These are phyloP conservation scores for Collybia sp. DNA, from an alignment of 768 basidiomycete genomes.

Conservation along the genomic window DNA sequence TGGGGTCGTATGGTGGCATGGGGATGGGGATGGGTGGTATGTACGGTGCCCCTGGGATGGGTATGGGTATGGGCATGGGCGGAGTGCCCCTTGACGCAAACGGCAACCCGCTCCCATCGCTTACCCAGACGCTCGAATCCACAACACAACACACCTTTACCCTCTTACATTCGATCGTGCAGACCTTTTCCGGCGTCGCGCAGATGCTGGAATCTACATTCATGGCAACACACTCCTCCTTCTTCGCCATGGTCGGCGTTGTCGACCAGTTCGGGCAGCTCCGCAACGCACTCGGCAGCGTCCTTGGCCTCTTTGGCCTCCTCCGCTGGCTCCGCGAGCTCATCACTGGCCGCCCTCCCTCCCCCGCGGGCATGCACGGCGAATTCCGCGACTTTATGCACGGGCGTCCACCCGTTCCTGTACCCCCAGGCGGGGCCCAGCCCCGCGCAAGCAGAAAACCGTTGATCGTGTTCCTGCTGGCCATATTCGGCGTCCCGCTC, in stretches of 20 bases:
- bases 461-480: conserved; percentile 87
- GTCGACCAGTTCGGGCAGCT: conserved; percentile 93
- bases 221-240: conserved; percentile 93
- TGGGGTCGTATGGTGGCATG: conserved; percentile 20
- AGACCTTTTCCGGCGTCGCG: conserved; percentile 90
- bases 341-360: conserved; percentile 34
- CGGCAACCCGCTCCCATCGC: conserved; percentile 47
- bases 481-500: conserved; percentile 89
- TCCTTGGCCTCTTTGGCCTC: conserved; percentile 88
- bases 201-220: conserved; percentile 98
- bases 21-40: conserved; percentile 22
- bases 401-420: conserved; percentile 41
- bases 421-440: conserved; percentile 24
- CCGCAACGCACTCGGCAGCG: conserved; percentile 88
- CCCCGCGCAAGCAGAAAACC: conserved; percentile 85
- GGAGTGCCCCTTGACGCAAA: conserved; percentile 46
- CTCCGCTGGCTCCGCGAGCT: conserved; percentile 79
- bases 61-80: conserved; percentile 38
- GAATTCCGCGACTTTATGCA: conserved; percentile 79
- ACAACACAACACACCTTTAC: conserved; percentile 92
- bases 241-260: conserved; percentile 96
- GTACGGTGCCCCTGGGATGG: conserved; percentile 13
- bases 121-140: conserved; percentile 84
- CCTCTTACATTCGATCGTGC: conserved; percentile 91
- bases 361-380: conserved; percentile 33